Evolutionary conservation across 768 basidiomycete species (phyloP), one percentile per base, ranked within the genome.

Genomic region (Lentinula edodes): DNA sequence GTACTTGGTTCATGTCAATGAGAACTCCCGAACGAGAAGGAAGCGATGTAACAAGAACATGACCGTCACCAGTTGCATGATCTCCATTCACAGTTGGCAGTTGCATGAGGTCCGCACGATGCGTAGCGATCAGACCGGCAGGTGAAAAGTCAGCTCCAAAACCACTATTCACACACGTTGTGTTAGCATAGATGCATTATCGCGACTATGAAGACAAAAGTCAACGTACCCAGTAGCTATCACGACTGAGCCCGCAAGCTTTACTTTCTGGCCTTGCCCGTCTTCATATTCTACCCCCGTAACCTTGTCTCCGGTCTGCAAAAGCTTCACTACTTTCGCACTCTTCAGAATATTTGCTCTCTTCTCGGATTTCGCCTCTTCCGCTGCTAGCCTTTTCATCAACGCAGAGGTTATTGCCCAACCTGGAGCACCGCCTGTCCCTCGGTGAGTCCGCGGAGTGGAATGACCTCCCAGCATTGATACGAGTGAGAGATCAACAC

Each of bases 61-160:
- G 62, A 13, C 69, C 69, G 58, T 69, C 69, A 42, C 69, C 70
- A 3, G 70, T 69, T 4, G 68, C 70, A 60, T 71, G 70, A 56
- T 68, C 66, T 3, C 66, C 70, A 56, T 70, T 71, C 7, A 69
- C 70, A 0, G 70, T 69, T 23, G 70, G 61, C n/a, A 71, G 64
- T 8, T 62, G 12, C 20, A 68, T 62, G 16, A 71, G 66, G 41
- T 70, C 70, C 3, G 70, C 68, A 35, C 69, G 64, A 60, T 66
- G 64, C 34, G 55, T 20, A 1, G 70, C 62, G 41, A 71, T 65
- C 52, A 65, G 60, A 36, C 69, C 67, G 5, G 48, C 35, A 3
- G 66, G 35, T n/a, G 67, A 63, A 34, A 64, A 65, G 64, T 70
- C 70, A 2, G 69, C 70, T 18, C 67, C 68, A 59, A 68, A 70